Conservation (phyloP, 306 rosid species). For the Betula pendula region DNA sequence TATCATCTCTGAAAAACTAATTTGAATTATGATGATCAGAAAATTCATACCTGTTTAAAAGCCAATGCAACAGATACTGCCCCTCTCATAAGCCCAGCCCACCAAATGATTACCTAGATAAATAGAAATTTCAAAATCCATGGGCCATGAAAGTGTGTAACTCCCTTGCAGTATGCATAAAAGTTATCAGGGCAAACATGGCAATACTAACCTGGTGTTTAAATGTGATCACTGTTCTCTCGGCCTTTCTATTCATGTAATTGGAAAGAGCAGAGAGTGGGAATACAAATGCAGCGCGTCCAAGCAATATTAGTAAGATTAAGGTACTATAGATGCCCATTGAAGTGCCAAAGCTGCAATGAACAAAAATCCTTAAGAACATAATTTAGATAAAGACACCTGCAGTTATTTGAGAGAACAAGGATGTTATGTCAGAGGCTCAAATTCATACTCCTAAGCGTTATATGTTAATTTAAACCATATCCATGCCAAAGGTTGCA, state of each 20-base stretch:
- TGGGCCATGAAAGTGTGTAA: background rate
- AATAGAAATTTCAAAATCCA: constrained; percentile 8
- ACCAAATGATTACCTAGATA: constrained; percentile 77
- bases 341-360: constrained; percentile 56
- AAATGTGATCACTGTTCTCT: constrained; percentile 48
- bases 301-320: constrained; percentile 63
- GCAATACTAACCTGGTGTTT: constrained; percentile 58
- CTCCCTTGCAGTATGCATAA: background rate
- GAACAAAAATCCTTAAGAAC: constrained; percentile 16
- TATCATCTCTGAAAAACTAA: background rate
- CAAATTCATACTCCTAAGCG: background rate
- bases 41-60: constrained; percentile 66
- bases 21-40: constrained; percentile 7
- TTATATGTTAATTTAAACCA: background rate
- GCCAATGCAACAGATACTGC: constrained; percentile 96
- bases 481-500: background rate
- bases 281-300: constrained; percentile 84
- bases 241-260: constrained; percentile 48
- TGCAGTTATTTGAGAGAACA: background rate
- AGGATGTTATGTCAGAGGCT: background rate
- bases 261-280: constrained; percentile 76
- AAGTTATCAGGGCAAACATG: constrained; percentile 1
- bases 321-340: constrained; percentile 53
- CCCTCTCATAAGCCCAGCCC: constrained; percentile 96
- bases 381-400: background rate